Evolutionary conservation across 2,329 filamentous ascomycete genomes (phyloP), one percentile per base, ranked within the genome.

Genomic region (Fusarium sp.): DNA sequence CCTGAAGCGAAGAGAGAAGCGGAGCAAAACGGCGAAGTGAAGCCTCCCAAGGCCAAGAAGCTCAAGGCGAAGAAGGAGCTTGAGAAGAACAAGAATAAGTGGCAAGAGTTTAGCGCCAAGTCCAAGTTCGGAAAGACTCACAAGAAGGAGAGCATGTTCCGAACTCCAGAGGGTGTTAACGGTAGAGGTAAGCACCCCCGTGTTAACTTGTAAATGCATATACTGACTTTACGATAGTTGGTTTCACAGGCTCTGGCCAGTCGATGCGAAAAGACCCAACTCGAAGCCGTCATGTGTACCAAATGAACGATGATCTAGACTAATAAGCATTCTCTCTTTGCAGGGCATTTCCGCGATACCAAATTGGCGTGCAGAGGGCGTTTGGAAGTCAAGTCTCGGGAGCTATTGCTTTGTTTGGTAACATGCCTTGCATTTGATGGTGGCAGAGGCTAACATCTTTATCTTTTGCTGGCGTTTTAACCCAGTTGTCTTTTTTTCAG

Each of bases 71-170:
- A 92, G 71, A 96, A 95, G 82, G 94, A 97, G 81, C 88, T 98
- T 27, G 96, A 98, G 85, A 93, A 92, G 72, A 93, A 93, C 79
- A 97, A 98, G 87, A 93, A 86, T 79, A 98, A 96, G 81, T 99
- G 96, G 96, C 93, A 98, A 81, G 94, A 97, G 73, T 99, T 98
- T 83, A 93, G 91, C 74, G 87, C 89, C 79, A 98, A 97, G 82
- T 89, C 88, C 56, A 95, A 94, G 80, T 86, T 90, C 73, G 90
- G 87, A 74, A 93, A 92, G 82, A 75, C 84, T 6, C 84, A 85
- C 47, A 96, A 96, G 85, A 98, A 98, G 84, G 94, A 98, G 58
- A 97, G 94, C 87, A 98, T 98, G 95, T 98, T 98, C 82, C 92
- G 95, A 56, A 98, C 95, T 4, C 94, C 95, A 0, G 95, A 97